Percentiles rank a stretch among this genome's conserved stretches.
Evolutionary conservation across 140 eudicot species (phyloP).

Genomic region (Senecio squalidus): DNA sequence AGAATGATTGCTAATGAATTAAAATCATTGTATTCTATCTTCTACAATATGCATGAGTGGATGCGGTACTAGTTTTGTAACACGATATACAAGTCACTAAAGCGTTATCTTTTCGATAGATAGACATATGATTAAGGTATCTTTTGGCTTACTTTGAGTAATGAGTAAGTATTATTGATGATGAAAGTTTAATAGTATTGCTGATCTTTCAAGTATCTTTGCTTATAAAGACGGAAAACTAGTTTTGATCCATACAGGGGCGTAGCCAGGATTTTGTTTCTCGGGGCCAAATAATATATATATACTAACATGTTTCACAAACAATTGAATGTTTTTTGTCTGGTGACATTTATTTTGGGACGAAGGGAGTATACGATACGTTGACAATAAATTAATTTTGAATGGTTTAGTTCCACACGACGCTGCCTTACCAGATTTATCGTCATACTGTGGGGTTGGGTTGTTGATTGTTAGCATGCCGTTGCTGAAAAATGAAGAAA

Average conservation of each 20-base stretch:
- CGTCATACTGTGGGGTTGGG: neutral
- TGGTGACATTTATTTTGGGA: too few relatives aligned
- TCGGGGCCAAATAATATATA: too few relatives aligned
- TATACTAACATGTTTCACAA: too few relatives aligned
- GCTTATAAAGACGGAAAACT: constrained; percentile 15
- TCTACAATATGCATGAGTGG: constrained; percentile 10
- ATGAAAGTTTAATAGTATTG: constrained; percentile 23
- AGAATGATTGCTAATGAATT: constrained; percentile 46
- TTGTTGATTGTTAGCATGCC: neutral
- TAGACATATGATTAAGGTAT: constrained; percentile 9
- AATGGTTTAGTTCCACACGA: too few relatives aligned
- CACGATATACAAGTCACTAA: constrained; percentile 21
- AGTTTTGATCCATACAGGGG: constrained; percentile 17
- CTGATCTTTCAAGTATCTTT: constrained; percentile 36
- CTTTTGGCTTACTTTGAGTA: constrained; percentile 25
- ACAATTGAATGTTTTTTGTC: too few relatives aligned
- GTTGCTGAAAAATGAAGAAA: constrained; percentile 2
- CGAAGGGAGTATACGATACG: too few relatives aligned
- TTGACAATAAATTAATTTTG: too few relatives aligned
- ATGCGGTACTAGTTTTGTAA: neutral
- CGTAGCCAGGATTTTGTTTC: too few relatives aligned
- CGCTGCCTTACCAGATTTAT: constrained; percentile 4
- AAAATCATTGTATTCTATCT: constrained; percentile 32
- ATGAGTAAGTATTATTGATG: constrained; percentile 22
- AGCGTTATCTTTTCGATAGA: neutral